Conservation (phyloP, 768 basidiomycete genomes). For the Clitopilus passeckerianus region DNA sequence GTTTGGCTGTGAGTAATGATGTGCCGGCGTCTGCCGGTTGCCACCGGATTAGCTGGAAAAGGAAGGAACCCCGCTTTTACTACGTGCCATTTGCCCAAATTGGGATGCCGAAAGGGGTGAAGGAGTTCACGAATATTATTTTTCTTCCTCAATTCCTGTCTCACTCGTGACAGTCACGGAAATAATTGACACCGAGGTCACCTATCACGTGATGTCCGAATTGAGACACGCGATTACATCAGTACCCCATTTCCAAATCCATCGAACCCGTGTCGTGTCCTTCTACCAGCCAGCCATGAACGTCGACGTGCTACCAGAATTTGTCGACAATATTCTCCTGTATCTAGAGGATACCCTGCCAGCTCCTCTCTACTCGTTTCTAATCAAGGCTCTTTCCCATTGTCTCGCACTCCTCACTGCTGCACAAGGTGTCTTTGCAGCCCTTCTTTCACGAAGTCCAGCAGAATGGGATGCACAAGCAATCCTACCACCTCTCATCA, state of each 20-base stretch:
- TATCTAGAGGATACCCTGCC: conserved; percentile 55
- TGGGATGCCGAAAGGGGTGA: not conserved
- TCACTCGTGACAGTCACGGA: not conserved
- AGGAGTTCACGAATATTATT: not conserved
- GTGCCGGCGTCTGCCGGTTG: conserved; percentile 1
- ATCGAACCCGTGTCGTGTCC: not conserved
- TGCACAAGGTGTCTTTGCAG: conserved; percentile 38
- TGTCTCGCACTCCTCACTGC: conserved; percentile 45
- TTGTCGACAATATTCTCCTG: conserved; percentile 50
- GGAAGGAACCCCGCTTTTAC: conserved; percentile 2
- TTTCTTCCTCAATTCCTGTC: not conserved
- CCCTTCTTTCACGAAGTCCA: conserved; percentile 46
- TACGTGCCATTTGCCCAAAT: not conserved
- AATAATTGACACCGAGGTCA: not conserved
- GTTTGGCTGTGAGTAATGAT: not conserved
- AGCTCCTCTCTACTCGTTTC: conserved; percentile 44
- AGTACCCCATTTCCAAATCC: not conserved
- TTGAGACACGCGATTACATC: not conserved
- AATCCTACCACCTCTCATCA: conserved; percentile 70
- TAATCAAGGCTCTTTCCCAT: conserved; percentile 49
- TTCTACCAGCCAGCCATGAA: conserved; percentile 16
- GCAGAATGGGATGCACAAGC: conserved; percentile 64
- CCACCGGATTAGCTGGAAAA: not conserved
- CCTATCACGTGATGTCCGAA: not conserved
- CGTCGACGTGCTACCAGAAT: conserved; percentile 33